phyloP scores from a whole-genome alignment of 352 stramenopile genomes.

The Elongisporangium anandrum region DNA sequence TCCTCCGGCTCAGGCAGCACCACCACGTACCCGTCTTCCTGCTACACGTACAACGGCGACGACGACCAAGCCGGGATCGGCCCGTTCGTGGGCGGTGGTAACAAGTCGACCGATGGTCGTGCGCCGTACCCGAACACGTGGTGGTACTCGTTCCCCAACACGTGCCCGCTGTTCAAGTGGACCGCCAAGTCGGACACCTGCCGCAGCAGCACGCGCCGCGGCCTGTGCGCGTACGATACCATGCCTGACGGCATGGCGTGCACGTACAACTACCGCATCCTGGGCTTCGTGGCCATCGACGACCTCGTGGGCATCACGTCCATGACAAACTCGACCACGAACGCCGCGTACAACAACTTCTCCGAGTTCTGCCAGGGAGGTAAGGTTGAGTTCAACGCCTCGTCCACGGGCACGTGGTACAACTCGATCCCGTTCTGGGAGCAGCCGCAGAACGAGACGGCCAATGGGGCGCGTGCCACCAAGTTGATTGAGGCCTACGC shows the following conservation, averaged over 20 bases:
- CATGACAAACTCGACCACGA: slow-evolving; percentile 32
- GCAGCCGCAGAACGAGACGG: slow-evolving; percentile 37
- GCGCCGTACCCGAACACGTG: slow-evolving; percentile 42
- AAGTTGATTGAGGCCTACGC: slow-evolving; percentile 48
- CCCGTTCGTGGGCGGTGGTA: slow-evolving; percentile 23
- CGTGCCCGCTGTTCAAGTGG: slow-evolving; percentile 28
- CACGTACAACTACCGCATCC: slow-evolving; percentile 70
- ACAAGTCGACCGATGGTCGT: slow-evolving; percentile 22
- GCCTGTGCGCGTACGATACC: slow-evolving; percentile 40
- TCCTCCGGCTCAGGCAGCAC: slow-evolving; percentile 5
- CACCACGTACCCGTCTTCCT: slow-evolving; percentile 16
- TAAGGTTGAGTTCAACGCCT: slow-evolving; percentile 54
- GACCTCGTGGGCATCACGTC: slow-evolving; percentile 74
- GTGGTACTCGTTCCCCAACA: slow-evolving; percentile 59
- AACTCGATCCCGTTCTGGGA: slow-evolving; percentile 56
- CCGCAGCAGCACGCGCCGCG: slow-evolving; percentile 22
- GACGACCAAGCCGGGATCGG: slow-evolving; percentile 17
- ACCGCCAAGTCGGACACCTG: slow-evolving; percentile 40
- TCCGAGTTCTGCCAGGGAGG: slow-evolving; percentile 61
- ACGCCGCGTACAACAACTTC: slow-evolving; percentile 48
- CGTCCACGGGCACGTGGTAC: slow-evolving; percentile 25
- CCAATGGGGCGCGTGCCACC: slow-evolving; percentile 34
- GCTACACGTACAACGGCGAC: slow-evolving; percentile 25
- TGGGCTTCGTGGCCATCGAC: slow-evolving; percentile 67
- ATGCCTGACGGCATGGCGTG: slow-evolving; percentile 56